Evolutionary conservation across 192 early-diverging fungal genomes (phyloP).

Genomic region (Podila epigama): DNA sequence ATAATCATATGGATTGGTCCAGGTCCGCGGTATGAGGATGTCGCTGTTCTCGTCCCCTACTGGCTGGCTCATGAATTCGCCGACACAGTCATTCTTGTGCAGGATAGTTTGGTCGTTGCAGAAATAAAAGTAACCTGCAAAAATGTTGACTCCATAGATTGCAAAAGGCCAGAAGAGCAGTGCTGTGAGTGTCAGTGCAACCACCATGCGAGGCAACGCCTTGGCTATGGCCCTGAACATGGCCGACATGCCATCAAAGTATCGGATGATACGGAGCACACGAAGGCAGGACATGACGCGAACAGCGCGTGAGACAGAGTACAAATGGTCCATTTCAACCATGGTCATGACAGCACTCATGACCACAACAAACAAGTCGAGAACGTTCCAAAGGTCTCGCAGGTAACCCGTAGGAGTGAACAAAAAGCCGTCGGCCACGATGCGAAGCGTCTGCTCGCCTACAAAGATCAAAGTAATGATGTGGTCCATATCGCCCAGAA

Average conservation of each 20-base stretch:
- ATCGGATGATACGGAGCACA: slow-evolving; percentile 57
- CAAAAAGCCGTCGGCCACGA: slow-evolving; percentile 64
- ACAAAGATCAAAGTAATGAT: slow-evolving; percentile 57
- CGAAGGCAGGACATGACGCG: slow-evolving; percentile 63
- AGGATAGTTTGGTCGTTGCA: slow-evolving; percentile 49
- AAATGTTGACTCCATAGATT: slow-evolving; percentile 64
- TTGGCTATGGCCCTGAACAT: slow-evolving; percentile 61
- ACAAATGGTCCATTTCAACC: slow-evolving; percentile 47
- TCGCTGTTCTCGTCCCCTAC: slow-evolving; percentile 19
- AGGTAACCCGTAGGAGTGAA: slow-evolving; percentile 65
- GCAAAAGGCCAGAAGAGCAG: slow-evolving; percentile 65
- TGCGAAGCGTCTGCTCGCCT: slow-evolving; percentile 55
- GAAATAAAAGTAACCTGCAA: slow-evolving; percentile 56
- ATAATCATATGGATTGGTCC: slow-evolving; percentile 67
- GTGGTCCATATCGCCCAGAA: slow-evolving; percentile 52
- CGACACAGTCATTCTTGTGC: slow-evolving; percentile 41
- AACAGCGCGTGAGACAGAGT: slow-evolving; percentile 51
- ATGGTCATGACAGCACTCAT: slow-evolving; percentile 58
- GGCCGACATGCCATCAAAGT: slow-evolving; percentile 57
- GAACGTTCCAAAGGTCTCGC: slow-evolving; percentile 61
- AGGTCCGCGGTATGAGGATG: slow-evolving; percentile 55
- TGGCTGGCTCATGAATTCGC: slow-evolving; percentile 47
- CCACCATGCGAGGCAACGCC: slow-evolving; percentile 60
- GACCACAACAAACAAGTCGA: slow-evolving; percentile 62
- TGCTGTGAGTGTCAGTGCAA: slow-evolving; percentile 54